A percentile compares a stretch with the other conserved stretches of the same genome.
These are phyloP conservation scores for Creolimax fragrantissima DNA, from an alignment of 78 protist genomes.

Conservation along the genomic window DNA sequence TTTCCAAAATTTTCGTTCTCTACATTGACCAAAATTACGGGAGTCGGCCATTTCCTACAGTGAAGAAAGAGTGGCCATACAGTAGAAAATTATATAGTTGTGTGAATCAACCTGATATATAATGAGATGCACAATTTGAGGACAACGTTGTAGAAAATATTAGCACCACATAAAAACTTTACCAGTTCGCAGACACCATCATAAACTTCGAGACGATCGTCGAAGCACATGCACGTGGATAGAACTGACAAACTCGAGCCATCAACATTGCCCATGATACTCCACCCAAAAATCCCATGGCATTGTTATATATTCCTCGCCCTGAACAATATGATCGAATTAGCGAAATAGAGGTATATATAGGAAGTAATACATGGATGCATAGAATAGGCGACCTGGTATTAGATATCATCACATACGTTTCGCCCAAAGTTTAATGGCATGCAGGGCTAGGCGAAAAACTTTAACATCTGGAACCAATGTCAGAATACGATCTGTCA, in stretches of 20 bases:
- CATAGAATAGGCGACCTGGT: too few species aligned
- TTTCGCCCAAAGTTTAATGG: slow-evolving; percentile 89
- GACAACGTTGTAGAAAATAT: too few species aligned
- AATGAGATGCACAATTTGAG: too few species aligned
- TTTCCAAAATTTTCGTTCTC: not conserved
- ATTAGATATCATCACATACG: slow-evolving; percentile 28
- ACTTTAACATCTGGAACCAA: slow-evolving; percentile 72
- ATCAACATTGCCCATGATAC: slow-evolving; percentile 86
- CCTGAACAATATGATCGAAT: too few species aligned
- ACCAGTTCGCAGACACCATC: not conserved
- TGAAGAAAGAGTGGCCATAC: too few species aligned
- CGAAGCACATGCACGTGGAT: slow-evolving; percentile 79
- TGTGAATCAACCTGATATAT: too few species aligned
- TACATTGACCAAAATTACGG: not conserved
- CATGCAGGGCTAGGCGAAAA: slow-evolving; percentile 75
- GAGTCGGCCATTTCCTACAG: slow-evolving; percentile 66
- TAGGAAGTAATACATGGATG: too few species aligned
- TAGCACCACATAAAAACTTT: too few species aligned
- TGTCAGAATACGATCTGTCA: slow-evolving; percentile 71
- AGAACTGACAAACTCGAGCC: slow-evolving; percentile 87
- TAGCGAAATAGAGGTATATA: too few species aligned
- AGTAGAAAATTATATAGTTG: too few species aligned
- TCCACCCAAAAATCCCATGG: slow-evolving; percentile 90
- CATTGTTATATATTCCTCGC: slow-evolving; percentile 83
- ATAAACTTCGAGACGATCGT: slow-evolving; percentile 68